phyloP scores from a whole-genome alignment of 176 grass and related monocot genomes.

The Saccharum spontaneum region DNA sequence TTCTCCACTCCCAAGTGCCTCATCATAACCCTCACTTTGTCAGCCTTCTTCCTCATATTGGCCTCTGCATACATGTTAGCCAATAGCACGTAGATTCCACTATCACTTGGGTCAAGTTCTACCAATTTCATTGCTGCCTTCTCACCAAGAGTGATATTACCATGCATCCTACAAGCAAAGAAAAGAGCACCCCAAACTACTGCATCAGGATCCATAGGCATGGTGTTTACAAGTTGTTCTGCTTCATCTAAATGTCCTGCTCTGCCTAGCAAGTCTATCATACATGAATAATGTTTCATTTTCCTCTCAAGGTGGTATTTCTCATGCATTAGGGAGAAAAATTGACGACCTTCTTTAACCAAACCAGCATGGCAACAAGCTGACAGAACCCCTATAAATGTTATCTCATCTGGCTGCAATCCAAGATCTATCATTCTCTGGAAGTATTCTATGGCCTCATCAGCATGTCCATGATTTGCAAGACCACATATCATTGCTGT shows the following conservation, averaged over 20 bases:
- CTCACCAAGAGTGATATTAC: constrained; percentile 65
- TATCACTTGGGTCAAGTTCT: constrained; percentile 64
- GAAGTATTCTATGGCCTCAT: constrained; percentile 64
- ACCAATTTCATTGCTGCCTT: constrained; percentile 68
- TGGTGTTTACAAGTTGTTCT: constrained; percentile 65
- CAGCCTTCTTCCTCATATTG: constrained; percentile 71
- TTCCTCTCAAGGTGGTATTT: constrained; percentile 61
- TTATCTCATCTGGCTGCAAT: constrained; percentile 65
- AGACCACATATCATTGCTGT: constrained; percentile 69
- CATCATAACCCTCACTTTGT: constrained; percentile 76
- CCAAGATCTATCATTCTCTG: constrained; percentile 56
- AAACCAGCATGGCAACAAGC: constrained; percentile 83
- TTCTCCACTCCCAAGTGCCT: constrained; percentile 72
- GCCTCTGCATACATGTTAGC: constrained; percentile 79
- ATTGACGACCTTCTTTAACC: constrained; percentile 49
- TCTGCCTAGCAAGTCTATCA: constrained; percentile 84
- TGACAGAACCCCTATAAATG: constrained; percentile 70
- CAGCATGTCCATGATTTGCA: constrained; percentile 60
- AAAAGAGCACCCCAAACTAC: constrained; percentile 77
- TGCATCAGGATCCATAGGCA: constrained; percentile 69
- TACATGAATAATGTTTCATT: constrained; percentile 87
- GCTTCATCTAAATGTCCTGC: constrained; percentile 65
- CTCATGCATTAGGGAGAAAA: constrained; percentile 56
- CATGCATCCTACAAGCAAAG: constrained; percentile 79
- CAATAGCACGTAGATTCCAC: constrained; percentile 74